Evolutionary conservation across 352 stramenopile genomes (phyloP), one percentile per base, ranked within the genome.

Genomic region (Phytophthora sojae): DNA sequence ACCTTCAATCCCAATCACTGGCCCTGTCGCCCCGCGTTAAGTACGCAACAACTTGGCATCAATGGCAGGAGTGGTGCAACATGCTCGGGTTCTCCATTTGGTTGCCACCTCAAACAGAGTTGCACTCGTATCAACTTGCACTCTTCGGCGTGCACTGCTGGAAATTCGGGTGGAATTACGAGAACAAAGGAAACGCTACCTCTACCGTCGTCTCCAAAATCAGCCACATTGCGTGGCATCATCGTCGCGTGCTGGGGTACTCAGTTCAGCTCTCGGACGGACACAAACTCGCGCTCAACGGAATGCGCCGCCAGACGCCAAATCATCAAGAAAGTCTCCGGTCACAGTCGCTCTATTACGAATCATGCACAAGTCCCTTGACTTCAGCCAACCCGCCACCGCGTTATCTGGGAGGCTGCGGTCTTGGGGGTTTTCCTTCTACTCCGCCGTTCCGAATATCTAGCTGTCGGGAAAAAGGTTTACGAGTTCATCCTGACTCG

Each of bases 21-120:
- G 42, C 42, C 42, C 42, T 11, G 4, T 49, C 42, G 15, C 23
- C 42, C 42, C 42, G 42, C 42, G 42, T 11, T 7, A 23, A 49
- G 42, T 49, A 49, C 42, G 42, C 42, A 3, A 23, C 42, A 49
- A 44, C 35, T 17, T 44, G 35, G 35, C 15, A 17, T 2, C 42
- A 49, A 23, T 45, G 37, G 37, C 42, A 23, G 9, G 42, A 11
- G 42, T 49, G 42, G 42, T 49, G 42, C 17, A 23, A 49, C 17
- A 49, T 49, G 42, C 42, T 39, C 50, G 50, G 25, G 39, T 56
- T 56, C 25, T 56, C 50, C 15, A 14, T 56, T 56, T 56, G 50
- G 50, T 4, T 56, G 19, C 50, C 50, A 39, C 50, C 50, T 8
- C 50, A 30, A 23, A 23, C 50, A 39, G 50, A 3, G 1, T 56